Evolutionary conservation across 495 filamentous ascomycete species (phyloP).

Genomic region (Trichocladium uniseriatum): DNA sequence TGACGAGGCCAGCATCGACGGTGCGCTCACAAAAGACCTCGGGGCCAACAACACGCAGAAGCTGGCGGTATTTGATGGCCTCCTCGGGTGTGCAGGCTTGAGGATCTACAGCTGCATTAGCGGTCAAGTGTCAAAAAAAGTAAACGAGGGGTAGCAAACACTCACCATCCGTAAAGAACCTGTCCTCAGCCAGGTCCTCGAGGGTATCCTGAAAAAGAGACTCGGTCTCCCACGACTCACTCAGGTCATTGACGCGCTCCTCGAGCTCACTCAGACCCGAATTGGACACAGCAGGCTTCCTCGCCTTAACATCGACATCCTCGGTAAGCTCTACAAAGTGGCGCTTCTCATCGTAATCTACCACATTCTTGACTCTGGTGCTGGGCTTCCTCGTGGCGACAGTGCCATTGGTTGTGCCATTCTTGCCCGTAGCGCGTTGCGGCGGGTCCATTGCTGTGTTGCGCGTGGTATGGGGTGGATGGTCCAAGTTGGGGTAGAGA

Average conservation of each 20-base stretch:
- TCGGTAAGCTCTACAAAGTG: conserved; percentile 67
- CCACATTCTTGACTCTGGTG: conserved; percentile 79
- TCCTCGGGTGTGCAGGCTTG: conserved; percentile 68
- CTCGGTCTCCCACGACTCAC: conserved; percentile 56
- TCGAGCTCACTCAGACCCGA: conserved; percentile 38
- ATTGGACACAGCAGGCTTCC: conserved; percentile 17
- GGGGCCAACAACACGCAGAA: conserved; percentile 65
- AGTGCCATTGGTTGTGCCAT: conserved; percentile 2
- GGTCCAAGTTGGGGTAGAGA: background rate
- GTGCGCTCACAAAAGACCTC: conserved; percentile 66
- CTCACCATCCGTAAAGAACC: conserved; percentile 48
- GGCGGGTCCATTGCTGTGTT: conserved; percentile 12
- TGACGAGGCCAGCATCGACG: conserved; percentile 55
- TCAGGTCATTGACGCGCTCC: conserved; percentile 52
- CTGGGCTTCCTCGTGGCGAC: conserved; percentile 58
- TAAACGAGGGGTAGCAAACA: conserved; percentile 16
- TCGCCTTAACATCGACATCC: conserved; percentile 17
- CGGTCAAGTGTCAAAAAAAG: conserved; percentile 4
- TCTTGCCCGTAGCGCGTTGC: conserved; percentile 8
- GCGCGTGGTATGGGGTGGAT: background rate
- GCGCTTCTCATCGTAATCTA: conserved; percentile 79
- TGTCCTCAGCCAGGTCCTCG: conserved; percentile 53
- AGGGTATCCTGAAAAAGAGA: conserved; percentile 62
- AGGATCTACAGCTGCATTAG: conserved; percentile 20
- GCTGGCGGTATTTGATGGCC: conserved; percentile 54